Conservation (phyloP, 2,329 filamentous ascomycete species). For the Colletotrichum scovillei region DNA sequence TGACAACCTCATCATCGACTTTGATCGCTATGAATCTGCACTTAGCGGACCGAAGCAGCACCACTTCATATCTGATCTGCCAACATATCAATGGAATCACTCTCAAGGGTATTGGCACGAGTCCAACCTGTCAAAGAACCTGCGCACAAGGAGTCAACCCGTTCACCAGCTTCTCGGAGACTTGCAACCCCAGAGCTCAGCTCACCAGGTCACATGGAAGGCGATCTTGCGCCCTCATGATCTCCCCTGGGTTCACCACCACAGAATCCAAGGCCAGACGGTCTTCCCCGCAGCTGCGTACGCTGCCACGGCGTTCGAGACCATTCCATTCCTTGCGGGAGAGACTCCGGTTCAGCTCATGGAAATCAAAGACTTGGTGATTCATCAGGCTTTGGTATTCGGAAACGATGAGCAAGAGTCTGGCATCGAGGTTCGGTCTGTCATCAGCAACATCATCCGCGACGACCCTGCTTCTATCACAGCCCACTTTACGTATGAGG, state of each 20-base stretch:
- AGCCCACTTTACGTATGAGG: neutral
- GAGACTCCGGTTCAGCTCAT: neutral
- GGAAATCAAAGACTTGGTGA: neutral
- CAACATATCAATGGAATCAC: conserved; percentile 51
- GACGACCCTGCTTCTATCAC: neutral
- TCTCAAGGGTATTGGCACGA: conserved; percentile 46
- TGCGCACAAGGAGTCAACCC: conserved; percentile 41
- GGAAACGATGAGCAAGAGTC: neutral
- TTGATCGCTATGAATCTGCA: neutral
- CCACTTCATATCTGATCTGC: conserved; percentile 41
- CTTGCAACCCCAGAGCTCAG: neutral
- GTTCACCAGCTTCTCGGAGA: conserved; percentile 47
- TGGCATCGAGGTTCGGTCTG: neutral
- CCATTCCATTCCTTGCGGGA: neutral
- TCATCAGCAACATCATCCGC: neutral
- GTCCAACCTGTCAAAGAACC: conserved; percentile 34
- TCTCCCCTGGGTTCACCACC: conserved; percentile 50
- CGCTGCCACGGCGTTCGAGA: conserved; percentile 48
- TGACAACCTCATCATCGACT: neutral
- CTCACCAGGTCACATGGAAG: conserved; percentile 9
- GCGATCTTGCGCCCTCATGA: neutral
- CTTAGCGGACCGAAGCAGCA: neutral
- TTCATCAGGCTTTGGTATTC: conserved; percentile 1
- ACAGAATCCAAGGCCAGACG: conserved; percentile 47
- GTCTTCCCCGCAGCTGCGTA: conserved; percentile 59